phyloP scores from a whole-genome alignment of 352 stramenopile species.

The Peronosclerospora sorghi region DNA sequence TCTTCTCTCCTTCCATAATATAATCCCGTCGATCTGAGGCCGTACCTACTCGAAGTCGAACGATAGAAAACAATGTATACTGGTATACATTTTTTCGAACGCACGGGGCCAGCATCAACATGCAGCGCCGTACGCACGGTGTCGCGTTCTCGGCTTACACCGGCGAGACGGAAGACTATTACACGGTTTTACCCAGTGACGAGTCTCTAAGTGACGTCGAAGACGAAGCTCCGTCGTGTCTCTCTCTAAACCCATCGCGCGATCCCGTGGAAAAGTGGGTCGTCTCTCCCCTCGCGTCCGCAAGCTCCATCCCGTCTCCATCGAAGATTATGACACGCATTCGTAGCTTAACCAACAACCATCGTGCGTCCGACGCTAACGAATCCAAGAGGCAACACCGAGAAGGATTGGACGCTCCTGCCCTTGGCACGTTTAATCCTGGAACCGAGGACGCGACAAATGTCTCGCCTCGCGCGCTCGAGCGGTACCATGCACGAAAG shows the following conservation, averaged over 20 bases:
- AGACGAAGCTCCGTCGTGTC: constrained; percentile 3
- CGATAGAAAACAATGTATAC: too few relatives aligned
- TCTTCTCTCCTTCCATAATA: too few relatives aligned
- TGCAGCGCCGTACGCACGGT: too few relatives aligned
- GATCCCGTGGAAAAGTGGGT: constrained; percentile 21
- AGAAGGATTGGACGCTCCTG: constrained; percentile 1
- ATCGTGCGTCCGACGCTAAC: not conserved
- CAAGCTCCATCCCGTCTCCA: constrained; percentile 8
- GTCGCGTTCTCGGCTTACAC: constrained; percentile 20
- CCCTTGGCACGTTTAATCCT: constrained; percentile 10
- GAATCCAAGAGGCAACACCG: not conserved
- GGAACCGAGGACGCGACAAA: constrained; percentile 22
- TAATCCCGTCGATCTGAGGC: too few relatives aligned
- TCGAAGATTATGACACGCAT: constrained; percentile 23
- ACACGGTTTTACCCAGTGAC: constrained; percentile 45
- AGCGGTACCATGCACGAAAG: constrained; percentile 24
- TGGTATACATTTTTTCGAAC: too few relatives aligned
- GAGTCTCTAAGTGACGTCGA: constrained; percentile 34
- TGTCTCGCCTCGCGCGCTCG: constrained; percentile 25
- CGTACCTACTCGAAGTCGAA: too few relatives aligned
- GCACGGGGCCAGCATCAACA: too few relatives aligned
- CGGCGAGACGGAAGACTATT: constrained; percentile 43
- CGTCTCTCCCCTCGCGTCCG: constrained; percentile 12
- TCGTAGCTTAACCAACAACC: constrained; percentile 6
- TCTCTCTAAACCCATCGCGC: not conserved